Conservation (phyloP, 2,329 filamentous ascomycete genomes). For the Zelopaecilomyces penicillatus region DNA sequence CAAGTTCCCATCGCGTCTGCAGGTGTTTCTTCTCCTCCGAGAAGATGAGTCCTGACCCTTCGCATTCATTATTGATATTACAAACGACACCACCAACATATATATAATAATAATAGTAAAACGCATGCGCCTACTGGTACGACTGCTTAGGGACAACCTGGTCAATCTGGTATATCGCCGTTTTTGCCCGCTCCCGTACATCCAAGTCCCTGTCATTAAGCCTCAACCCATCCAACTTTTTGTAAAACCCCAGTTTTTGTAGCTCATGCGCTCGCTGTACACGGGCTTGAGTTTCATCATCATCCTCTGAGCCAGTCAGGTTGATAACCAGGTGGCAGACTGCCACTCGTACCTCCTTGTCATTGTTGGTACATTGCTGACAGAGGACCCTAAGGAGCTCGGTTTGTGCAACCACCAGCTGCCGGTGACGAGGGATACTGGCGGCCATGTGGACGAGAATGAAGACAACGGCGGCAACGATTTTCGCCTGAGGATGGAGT, state of each 20-base stretch:
- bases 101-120: background rate
- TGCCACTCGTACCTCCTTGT: constrained; percentile 65
- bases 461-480: constrained; percentile 70
- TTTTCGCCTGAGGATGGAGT: constrained; percentile 54
- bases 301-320: constrained; percentile 73
- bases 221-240: constrained; percentile 53
- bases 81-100: background rate
- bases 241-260: constrained; percentile 60
- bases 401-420: constrained; percentile 68
- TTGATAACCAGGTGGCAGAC: constrained; percentile 82
- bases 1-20: too few species aligned
- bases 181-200: constrained; percentile 76
- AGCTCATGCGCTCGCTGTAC: constrained; percentile 60
- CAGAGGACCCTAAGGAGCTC: constrained; percentile 65
- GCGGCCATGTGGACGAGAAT: constrained; percentile 86
- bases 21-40: too few species aligned
- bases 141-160: constrained; percentile 23
- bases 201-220: constrained; percentile 68
- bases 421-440: constrained; percentile 67
- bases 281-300: constrained; percentile 56
- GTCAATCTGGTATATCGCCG: constrained; percentile 65
- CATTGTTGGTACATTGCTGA: constrained; percentile 63
- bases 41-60: too few species aligned
- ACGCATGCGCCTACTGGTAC: constrained; percentile 11
- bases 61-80: too few species aligned